Evolutionary conservation across 2,329 filamentous ascomycete genomes (phyloP), one percentile per base, ranked within the genome.

Genomic region (Colletotrichum costaricense): DNA sequence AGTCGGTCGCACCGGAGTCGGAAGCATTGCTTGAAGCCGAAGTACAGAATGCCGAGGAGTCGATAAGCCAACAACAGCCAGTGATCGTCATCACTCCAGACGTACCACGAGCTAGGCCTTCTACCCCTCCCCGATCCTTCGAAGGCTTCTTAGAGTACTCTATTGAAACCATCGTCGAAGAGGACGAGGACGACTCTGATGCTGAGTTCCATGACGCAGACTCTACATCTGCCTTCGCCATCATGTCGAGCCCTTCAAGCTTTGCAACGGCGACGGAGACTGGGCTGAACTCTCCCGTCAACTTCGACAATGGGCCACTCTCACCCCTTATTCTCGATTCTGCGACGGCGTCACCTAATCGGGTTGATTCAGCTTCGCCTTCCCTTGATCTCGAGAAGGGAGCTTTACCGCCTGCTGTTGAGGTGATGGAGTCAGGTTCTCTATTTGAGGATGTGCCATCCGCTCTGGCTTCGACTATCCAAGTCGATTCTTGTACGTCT

Each of bases 401-500:
- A 33, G 24, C 46, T n/a, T 2, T 33, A 9, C 14, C 30, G 4
- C 30, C 30, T 12, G 22, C 42, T 16, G n/a, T 24, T 2, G 62
- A 65, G 55, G 55, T 54, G 42, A 59, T 12, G 16, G 30, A 62
- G 46, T 49, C 55, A 24, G 60, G n/a, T 19, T 24, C 56, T 38
- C n/a, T 22, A 14, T 46, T 28, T 19, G 60, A 70, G 46, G 49
- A 57, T 4, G 56, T 30, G 35, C 30, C 33, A 54, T 24, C 35
- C 16, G 33, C 38, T 49, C 33, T 38, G 22, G 60, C 38, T 30
- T 30, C 56, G 46, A 35, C 67, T 60, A 30, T 52, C 33, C 33
- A 62, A 68, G 56, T 57, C 62, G 71, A 52, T 71, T 63, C 60
- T 49, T 73, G 67, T 73, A 73, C 71, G 67, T 73, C 67, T 71